A percentile compares a stretch with the other conserved stretches of the same genome.
Conservation (phyloP, 2,329 filamentous ascomycete species). For the Fonsecaea nubica region DNA sequence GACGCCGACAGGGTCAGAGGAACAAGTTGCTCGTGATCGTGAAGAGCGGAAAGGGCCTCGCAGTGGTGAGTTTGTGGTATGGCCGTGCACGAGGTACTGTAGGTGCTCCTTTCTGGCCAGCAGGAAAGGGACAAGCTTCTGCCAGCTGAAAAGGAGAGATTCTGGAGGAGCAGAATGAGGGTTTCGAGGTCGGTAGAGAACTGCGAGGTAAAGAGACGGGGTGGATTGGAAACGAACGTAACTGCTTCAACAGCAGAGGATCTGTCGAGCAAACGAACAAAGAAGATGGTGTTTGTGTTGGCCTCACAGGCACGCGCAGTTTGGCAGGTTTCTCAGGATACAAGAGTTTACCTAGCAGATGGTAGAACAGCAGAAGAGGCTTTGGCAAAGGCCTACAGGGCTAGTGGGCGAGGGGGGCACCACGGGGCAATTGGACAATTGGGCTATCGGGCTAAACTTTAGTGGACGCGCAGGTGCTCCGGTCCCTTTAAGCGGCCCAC, state of each 20-base stretch:
- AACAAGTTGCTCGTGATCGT: constrained; percentile 3
- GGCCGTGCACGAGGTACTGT: constrained; percentile 15
- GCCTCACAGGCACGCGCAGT: neutral
- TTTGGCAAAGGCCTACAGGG: constrained; percentile 4
- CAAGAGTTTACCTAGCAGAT: constrained; percentile 7
- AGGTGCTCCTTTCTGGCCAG: constrained; percentile 36
- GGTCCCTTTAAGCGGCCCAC: constrained; percentile 13
- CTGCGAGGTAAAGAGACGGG: neutral
- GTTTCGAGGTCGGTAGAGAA: neutral
- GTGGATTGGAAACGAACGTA: constrained; percentile 26
- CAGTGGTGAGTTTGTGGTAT: constrained; percentile 3
- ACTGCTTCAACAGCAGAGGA: constrained; percentile 7
- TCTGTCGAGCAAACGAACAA: constrained; percentile 22
- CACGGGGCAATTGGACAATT: constrained; percentile 4
- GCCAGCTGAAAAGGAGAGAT: constrained; percentile 7
- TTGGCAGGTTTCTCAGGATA: constrained; percentile 7
- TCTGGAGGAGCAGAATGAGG: constrained; percentile 5
- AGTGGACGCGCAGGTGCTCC: constrained; percentile 1
- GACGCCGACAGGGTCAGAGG: constrained; percentile 6
- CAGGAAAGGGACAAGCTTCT: constrained; percentile 31
- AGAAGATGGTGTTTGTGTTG: constrained; percentile 6
- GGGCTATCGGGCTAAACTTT: neutral
- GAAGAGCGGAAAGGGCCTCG: neutral
- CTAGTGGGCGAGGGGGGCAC: neutral
- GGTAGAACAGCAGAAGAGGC: constrained; percentile 10